Evolutionary conservation across 352 stramenopile genomes (phyloP).

Genomic region (Plasmopara viticola): DNA sequence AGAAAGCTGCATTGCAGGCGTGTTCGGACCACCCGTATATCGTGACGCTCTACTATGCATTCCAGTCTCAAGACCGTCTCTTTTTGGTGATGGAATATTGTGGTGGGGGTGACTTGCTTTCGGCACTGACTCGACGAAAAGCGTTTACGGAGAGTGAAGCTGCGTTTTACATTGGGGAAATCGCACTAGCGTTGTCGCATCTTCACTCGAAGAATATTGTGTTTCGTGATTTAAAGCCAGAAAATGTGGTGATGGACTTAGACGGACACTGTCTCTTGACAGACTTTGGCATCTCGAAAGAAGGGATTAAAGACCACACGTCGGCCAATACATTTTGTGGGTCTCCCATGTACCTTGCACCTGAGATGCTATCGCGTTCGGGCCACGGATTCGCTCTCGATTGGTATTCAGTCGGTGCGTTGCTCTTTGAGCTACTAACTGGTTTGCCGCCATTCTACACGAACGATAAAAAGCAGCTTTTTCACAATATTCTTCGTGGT

Average conservation of each 20-base stretch:
- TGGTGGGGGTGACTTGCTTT: conserved; percentile 71
- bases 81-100: conserved; percentile 88
- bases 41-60: conserved; percentile 78
- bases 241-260: conserved; percentile 85
- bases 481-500: conserved; percentile 84
- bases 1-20: conserved; percentile 74
- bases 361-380: conserved; percentile 76
- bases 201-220: conserved; percentile 86
- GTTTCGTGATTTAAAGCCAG: conserved; percentile 81
- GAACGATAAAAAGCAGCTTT: conserved; percentile 87
- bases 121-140: conserved; percentile 67
- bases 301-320: conserved; percentile 81
- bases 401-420: conserved; percentile 78
- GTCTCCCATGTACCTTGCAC: conserved; percentile 81
- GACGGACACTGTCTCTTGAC: conserved; percentile 76
- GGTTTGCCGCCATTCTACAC: conserved; percentile 82
- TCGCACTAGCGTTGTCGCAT: conserved; percentile 70
- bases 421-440: conserved; percentile 80
- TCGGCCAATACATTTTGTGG: conserved; percentile 83
- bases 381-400: conserved; percentile 78
- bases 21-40: conserved; percentile 86
- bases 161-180: conserved; percentile 83
- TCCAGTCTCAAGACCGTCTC: conserved; percentile 77
- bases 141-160: conserved; percentile 73
- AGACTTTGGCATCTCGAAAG: conserved; percentile 85